phyloP scores from a whole-genome alignment of 805 yeast species.

The Candida peoriensis region DNA sequence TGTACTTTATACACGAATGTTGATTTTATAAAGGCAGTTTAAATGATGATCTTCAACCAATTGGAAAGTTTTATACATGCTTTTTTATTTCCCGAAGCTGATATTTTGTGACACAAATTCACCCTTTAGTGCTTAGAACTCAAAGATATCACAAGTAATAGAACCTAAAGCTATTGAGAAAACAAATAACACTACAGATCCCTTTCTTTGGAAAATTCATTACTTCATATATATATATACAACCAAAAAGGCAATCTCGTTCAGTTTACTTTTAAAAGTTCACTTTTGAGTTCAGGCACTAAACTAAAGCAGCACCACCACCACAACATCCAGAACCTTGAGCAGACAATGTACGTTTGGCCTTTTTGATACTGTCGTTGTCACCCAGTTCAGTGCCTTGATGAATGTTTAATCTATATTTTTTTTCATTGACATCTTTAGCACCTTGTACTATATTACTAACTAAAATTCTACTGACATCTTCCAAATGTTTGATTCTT shows the following conservation, averaged over 20 bases:
- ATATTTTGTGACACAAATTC: not conserved
- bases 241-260: no score
- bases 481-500: conserved; percentile 54
- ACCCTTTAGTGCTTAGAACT: not conserved
- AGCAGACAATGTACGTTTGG: conserved; percentile 39
- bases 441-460: conserved; percentile 86
- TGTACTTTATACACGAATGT: conserved; percentile 3
- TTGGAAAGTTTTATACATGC: not conserved
- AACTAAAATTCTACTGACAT: conserved; percentile 63
- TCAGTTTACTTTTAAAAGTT: no score
- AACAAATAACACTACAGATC: no score
- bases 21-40: not conserved
- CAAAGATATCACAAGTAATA: not conserved
- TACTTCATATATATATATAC: no score
- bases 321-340: conserved; percentile 57
- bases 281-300: conserved; percentile 3
- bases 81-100: not conserved
- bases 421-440: conserved; percentile 35
- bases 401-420: conserved; percentile 64
- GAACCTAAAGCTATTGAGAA: not conserved
- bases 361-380: conserved; percentile 68
- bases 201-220: no score
- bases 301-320: conserved; percentile 31
- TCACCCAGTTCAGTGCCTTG: conserved; percentile 85
- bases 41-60: not conserved